These are phyloP conservation scores for Pelagophyceae sp. DNA, from an alignment of 352 stramenopile species.

Conservation along the genomic window DNA sequence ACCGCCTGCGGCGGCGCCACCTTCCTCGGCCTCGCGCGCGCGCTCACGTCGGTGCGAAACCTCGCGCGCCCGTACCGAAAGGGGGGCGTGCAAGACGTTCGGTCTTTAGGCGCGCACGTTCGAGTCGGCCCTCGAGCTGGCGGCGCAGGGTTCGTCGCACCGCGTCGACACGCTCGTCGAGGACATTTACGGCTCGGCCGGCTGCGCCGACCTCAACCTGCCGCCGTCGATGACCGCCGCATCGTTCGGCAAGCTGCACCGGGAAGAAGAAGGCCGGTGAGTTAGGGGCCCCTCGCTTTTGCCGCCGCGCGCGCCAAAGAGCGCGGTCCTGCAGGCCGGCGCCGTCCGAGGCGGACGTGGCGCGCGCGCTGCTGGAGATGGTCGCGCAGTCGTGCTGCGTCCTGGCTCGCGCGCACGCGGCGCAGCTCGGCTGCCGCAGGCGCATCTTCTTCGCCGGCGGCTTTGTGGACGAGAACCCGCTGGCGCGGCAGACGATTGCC, in stretches of 20 bases:
- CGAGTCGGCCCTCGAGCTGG: background rate
- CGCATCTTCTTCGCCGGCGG: constrained; percentile 16
- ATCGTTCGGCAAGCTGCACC: constrained; percentile 6
- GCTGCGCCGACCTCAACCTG: constrained; percentile 12
- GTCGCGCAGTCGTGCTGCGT: constrained; percentile 18
- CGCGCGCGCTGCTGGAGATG: constrained; percentile 16
- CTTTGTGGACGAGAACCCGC: constrained; percentile 12
- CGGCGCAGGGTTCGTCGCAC: background rate
- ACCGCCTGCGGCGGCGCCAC: constrained; percentile 8
- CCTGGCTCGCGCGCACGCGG: constrained; percentile 9
- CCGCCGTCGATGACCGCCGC: constrained; percentile 4
- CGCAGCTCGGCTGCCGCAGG: background rate
- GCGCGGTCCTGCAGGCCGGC: background rate
- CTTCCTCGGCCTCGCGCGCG: constrained; percentile 10
- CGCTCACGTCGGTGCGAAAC: constrained; percentile 12
- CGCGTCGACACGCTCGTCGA: constrained; percentile 17
- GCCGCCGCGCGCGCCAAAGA: too few species aligned
- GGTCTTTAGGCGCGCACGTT: constrained; percentile 1
- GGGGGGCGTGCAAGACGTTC: too few species aligned
- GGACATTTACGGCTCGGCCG: constrained; percentile 15
- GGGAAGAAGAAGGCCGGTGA: too few species aligned
- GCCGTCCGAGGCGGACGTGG: background rate
- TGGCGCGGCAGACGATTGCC: constrained; percentile 10
- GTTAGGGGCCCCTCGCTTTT: too few species aligned
- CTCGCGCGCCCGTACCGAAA: too few species aligned